Evolutionary conservation across 805 yeast genomes (phyloP), one percentile per base, ranked within the genome.

Genomic region (Wickerhamomyces silvicola): DNA sequence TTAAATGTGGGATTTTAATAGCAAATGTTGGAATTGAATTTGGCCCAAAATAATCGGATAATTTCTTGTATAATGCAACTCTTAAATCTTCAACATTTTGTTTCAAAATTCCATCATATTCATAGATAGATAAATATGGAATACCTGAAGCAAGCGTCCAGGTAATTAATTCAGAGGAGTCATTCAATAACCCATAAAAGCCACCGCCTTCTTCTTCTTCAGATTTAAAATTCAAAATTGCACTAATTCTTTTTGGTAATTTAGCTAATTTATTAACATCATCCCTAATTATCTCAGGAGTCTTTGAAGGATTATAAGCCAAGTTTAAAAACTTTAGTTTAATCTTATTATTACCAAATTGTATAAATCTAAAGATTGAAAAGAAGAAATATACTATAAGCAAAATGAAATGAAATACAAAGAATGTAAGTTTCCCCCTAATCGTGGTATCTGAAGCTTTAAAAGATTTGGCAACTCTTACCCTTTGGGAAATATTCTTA

Each of bases 111-210:
- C 96, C 97, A 35, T 74, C 76, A 49, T 71, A 71, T 57, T 92
- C 97, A 61, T 85, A 90, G 26, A 92, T 64, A 4, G 81, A 67
- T 38, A 90, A 63, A 37, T 65, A 60, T 24, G 77, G 75, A 30
- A 87, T 74, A 2, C 96, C 96, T n/a, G 90, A 76, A 21, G 94
- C 81, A n/a, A 85, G 56, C 24, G 86, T 70, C 98, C 98, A 92
- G 6, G 92, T 78, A 1, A 76, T 70, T 22, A 88, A 41, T 48
- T 88, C 95, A 28, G 88, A 72, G 6, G 80, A 70, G 46, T 84
- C 84, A 43, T 74, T 77, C 46, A 88, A 65, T 26, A 90, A 63
- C 0, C 94, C 95, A 38, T 80, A 84, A 26, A 81, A 57, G 3
- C 97, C 97, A 20, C 95, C 95, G 38, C 87, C 90, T 46, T 85